These are phyloP conservation scores for Parasitella parasitica DNA, from an alignment of 371 early-diverging fungal species.

Conservation along the genomic window DNA sequence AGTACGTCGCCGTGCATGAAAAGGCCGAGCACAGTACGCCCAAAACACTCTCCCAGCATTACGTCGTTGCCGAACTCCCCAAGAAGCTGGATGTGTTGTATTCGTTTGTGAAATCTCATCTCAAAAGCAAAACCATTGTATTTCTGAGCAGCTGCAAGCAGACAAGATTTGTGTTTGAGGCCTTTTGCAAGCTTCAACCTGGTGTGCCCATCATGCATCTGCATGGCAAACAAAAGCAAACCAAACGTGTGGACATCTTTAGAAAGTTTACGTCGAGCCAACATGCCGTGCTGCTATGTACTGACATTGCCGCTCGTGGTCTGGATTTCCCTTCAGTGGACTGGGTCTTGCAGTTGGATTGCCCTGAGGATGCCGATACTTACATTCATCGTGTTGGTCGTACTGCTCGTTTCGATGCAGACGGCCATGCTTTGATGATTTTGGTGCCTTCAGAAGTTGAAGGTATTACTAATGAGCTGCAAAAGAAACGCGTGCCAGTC, in stretches of 20 bases:
- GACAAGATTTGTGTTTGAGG: conserved; percentile 87
- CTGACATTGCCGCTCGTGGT: conserved; percentile 97
- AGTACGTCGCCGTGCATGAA: conserved; percentile 95
- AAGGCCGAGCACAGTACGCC: conserved; percentile 82
- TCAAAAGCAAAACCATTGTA: conserved; percentile 69
- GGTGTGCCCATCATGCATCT: conserved; percentile 90
- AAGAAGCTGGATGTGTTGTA: conserved; percentile 90
- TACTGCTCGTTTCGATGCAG: conserved; percentile 92
- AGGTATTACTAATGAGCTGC: conserved; percentile 74
- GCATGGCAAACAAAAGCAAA: conserved; percentile 96
- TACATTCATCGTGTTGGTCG: conserved; percentile 99
- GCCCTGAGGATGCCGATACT: conserved; percentile 94
- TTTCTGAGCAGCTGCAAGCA: conserved; percentile 50
- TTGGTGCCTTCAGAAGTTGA: conserved; percentile 87
- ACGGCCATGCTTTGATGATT: conserved; percentile 85
- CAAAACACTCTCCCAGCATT: conserved; percentile 78
- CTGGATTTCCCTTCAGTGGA: conserved; percentile 98
- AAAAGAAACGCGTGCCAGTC: conserved; percentile 79
- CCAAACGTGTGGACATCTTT: conserved; percentile 88
- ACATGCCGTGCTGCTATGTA: conserved; percentile 83
- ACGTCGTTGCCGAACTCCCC: conserved; percentile 76
- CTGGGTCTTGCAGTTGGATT: conserved; percentile 98
- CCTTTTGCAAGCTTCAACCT: conserved; percentile 92
- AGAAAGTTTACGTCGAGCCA: conserved; percentile 78
- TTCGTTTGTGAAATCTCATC: conserved; percentile 91